These are phyloP conservation scores for Leptosphaerulina australis DNA, from an alignment of 2,329 filamentous ascomycete species.

Conservation along the genomic window DNA sequence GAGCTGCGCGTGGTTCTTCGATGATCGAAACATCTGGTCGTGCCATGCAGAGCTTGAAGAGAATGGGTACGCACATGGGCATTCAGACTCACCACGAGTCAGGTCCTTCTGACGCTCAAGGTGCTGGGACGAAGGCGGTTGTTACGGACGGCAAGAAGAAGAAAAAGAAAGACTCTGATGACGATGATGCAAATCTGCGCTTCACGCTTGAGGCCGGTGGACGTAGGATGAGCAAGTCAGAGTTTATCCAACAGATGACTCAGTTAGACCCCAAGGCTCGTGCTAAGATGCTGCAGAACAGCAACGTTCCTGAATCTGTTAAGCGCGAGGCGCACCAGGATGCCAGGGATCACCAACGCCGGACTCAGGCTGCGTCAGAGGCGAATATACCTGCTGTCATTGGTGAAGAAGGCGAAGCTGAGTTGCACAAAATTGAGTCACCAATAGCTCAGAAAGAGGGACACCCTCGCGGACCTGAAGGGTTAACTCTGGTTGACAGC, in stretches of 20 bases:
- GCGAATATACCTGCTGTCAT: slow-evolving; percentile 41
- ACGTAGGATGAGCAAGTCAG: slow-evolving; percentile 76
- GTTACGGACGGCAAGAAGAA: slow-evolving; percentile 24
- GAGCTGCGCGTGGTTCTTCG: slow-evolving; percentile 36
- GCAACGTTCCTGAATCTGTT: slow-evolving; percentile 54
- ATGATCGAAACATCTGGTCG: slow-evolving; percentile 43
- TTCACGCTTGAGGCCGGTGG: slow-evolving; percentile 79
- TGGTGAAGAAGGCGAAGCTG: slow-evolving; percentile 42
- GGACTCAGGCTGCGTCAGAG: slow-evolving; percentile 35
- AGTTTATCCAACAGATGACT: slow-evolving; percentile 77
- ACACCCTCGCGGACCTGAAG: slow-evolving; percentile 43
- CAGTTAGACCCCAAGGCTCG: slow-evolving; percentile 71
- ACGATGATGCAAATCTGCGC: slow-evolving; percentile 73
- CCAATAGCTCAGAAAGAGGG: slow-evolving; percentile 34
- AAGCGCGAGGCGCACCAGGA: slow-evolving; percentile 56
- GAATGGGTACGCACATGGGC: slow-evolving; percentile 62
- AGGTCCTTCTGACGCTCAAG: slow-evolving; percentile 29
- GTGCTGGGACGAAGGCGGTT: slow-evolving; percentile 15
- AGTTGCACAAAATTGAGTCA: slow-evolving; percentile 41
- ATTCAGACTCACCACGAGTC: slow-evolving; percentile 38
- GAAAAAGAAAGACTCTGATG: slow-evolving; percentile 53
- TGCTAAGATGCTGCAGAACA: slow-evolving; percentile 56
- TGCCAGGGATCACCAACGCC: slow-evolving; percentile 46
- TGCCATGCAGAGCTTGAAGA: slow-evolving; percentile 54
- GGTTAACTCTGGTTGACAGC: slow-evolving; percentile 54